Evolutionary conservation across 2,329 filamentous ascomycete genomes (phyloP), one percentile per base, ranked within the genome.

Genomic region (Exophiala spinifera): DNA sequence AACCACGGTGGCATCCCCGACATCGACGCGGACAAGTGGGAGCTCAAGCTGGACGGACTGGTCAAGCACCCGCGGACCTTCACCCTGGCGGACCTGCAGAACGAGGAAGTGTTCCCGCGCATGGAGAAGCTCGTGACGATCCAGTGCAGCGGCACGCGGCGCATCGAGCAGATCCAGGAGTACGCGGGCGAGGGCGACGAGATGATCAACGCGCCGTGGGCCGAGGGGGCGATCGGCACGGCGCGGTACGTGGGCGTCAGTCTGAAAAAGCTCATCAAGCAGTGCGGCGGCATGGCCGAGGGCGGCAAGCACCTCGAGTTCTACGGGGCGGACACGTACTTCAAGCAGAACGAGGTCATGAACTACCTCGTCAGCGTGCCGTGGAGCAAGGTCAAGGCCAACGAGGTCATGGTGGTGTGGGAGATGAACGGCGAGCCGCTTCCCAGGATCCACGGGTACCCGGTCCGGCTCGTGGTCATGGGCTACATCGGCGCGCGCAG

Each of bases 1-100:
- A 89, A 89, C 55, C 86, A 89, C 57, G 85, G 86, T 8, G 85
- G 86, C 0, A 82, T 89, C 15, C 87, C 87, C 0, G 72, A 80
- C 6, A 87, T 89, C 50, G 77, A 86, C 7, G 70, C 76, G 1
- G 74, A 80, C 0, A 72, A 77, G 2, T 85, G 72, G 63, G 76
- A 71, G 20, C 72, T 86, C 14, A 69, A 73, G 1, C 67, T 88
- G 4, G 81, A 83, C 53, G 84, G 85, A 0, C 72, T 86, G 0
- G 85, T 88, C 3, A 78, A 78, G 4, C 72, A 79, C 2, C 83
- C 84, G 0, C 76, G 77, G 49, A 73, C 66, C 1, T 75, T 87
- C 50, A 83, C 80, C 0, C 62, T 88, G 0, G 73, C 75, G 0
- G 82, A 88, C 4, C 69, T 88, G 1, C 78, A 81, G 66, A 75